phyloP scores from a whole-genome alignment of 176 grass and related monocot species.

The Metroxylon sagu region DNA sequence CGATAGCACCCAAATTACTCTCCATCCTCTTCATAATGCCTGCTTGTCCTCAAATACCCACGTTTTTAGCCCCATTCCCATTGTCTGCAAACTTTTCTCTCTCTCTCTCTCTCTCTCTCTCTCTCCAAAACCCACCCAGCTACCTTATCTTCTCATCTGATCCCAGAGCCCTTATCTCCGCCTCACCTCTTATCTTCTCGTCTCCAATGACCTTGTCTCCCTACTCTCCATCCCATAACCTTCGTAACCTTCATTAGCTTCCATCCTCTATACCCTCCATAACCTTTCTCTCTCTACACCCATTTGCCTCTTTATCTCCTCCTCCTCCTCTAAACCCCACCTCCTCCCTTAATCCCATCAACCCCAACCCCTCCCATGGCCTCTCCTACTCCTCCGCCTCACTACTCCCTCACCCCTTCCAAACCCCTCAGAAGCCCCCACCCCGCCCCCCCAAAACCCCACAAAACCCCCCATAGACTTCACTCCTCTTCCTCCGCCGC shows the following conservation, averaged over 20 bases:
- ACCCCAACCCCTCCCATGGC: conserved; percentile 36
- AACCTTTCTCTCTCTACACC: conserved; percentile 54
- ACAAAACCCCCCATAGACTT: conserved; percentile 8
- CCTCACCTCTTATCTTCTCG: neutral
- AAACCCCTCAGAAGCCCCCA: conserved; percentile 24
- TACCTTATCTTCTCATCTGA: neutral
- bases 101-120: neutral
- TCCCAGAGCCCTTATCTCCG: neutral
- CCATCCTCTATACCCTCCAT: conserved; percentile 18
- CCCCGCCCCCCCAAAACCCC: conserved; percentile 11
- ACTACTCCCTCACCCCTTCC: conserved; percentile 46
- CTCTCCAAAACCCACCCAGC: neutral
- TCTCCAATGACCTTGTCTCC: neutral
- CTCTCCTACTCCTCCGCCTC: conserved; percentile 44
- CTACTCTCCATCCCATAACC: neutral
- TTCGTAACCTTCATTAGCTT: neutral
- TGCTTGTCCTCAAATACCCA: too few relatives aligned
- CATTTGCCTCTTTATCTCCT: conserved; percentile 21
- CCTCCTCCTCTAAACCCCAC: conserved; percentile 4
- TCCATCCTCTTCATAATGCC: too few relatives aligned
- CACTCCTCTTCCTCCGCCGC: conserved; percentile 1
- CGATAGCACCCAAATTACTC: too few relatives aligned
- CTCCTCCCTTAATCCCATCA: conserved; percentile 12
- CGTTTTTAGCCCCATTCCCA: too few relatives aligned
- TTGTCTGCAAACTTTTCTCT: neutral